A percentile compares a stretch with the other conserved stretches of the same genome.
Conservation (phyloP, 2,329 filamentous ascomycete species). For the Sclerotinia borealis region DNA sequence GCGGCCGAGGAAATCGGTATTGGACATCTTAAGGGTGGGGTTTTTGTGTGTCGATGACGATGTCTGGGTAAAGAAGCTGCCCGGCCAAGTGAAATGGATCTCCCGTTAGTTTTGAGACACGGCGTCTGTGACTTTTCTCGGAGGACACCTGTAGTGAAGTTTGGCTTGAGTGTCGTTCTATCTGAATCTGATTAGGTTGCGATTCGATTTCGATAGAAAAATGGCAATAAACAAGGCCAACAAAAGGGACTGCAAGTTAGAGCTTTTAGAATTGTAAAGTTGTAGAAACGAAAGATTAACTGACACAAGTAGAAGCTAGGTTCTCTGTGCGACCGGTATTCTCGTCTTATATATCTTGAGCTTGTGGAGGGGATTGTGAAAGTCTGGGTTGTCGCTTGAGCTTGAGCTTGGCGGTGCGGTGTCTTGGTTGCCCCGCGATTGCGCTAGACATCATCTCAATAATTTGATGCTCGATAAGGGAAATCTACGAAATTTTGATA, state of each 20-base stretch:
- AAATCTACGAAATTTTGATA: neutral
- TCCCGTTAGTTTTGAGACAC: neutral
- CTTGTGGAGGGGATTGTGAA: slow-evolving; percentile 9
- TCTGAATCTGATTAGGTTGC: neutral
- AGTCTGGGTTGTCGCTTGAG: slow-evolving; percentile 17
- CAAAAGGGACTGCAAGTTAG: neutral
- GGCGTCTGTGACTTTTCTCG: neutral
- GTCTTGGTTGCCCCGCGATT: slow-evolving; percentile 22
- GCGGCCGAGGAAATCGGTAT: slow-evolving; percentile 92
- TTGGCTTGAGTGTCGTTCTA: neutral
- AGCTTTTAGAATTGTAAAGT: neutral
- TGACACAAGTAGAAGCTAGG: neutral
- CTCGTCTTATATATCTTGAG: neutral
- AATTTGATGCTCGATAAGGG: slow-evolving; percentile 15
- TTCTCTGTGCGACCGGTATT: neutral
- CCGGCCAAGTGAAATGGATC: neutral
- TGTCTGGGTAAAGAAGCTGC: neutral
- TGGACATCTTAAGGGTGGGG: slow-evolving; percentile 61
- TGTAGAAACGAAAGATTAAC: neutral
- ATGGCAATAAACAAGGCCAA: neutral
- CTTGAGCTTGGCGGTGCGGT: too few species aligned
- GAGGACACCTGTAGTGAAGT: neutral
- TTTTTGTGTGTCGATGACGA: neutral
- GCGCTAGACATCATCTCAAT: slow-evolving; percentile 20
- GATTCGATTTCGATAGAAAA: neutral